Evolutionary conservation across 257 asterid genomes (phyloP).

Genomic region (Parsonsia alboflavescens): DNA sequence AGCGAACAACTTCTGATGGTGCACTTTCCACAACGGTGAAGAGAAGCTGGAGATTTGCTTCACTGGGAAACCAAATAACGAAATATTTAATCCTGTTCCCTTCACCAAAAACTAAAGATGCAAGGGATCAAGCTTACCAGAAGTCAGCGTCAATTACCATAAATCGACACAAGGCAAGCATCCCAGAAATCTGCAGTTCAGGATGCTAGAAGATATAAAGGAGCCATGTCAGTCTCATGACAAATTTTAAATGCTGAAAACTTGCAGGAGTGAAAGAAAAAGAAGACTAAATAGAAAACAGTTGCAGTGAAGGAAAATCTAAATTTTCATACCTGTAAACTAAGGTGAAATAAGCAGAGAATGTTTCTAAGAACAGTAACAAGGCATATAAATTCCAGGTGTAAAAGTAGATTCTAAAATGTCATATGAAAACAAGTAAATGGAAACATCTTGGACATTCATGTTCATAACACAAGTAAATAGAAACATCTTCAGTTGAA

Average conservation of each 20-base stretch:
- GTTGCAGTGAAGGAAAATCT: neutral
- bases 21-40: constrained; percentile 98
- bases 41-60: constrained; percentile 89
- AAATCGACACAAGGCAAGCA: constrained; percentile 86
- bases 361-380: neutral
- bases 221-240: constrained; percentile 23
- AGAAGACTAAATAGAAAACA: neutral
- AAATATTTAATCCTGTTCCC: constrained; percentile 11
- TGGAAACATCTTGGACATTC: neutral
- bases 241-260: neutral
- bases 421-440: neutral
- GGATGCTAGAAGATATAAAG: constrained; percentile 55
- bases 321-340: neutral
- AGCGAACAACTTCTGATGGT: constrained; percentile 83
- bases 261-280: neutral
- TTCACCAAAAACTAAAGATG: constrained; percentile 7
- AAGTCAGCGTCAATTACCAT: constrained; percentile 89
- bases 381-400: neutral
- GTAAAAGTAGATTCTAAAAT: neutral
- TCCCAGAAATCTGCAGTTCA: constrained; percentile 85
- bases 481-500: neutral
- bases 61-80: constrained; percentile 39
- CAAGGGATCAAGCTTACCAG: constrained; percentile 47
- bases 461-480: neutral
- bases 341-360: neutral